Base-by-base conservation (phyloP, 2,329 filamentous ascomycete genomes). In the Penicillium sp. region DNA sequence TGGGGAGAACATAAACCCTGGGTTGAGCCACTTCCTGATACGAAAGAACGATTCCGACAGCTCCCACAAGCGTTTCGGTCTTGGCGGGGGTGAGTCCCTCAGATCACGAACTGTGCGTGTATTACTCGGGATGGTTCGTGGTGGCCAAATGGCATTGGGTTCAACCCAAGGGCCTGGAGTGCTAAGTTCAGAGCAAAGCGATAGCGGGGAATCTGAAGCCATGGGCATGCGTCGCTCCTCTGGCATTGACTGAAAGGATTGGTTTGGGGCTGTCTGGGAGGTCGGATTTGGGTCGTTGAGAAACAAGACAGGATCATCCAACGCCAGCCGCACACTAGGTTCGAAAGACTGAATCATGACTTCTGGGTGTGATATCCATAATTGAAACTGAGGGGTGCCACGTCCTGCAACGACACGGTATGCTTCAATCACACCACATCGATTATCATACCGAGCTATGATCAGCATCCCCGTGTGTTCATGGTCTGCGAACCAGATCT, bases 401-500 rank as follows among this genome's bases (percentile, higher is more conserved):
- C 85, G 81, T 50, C 86, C 82, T 2, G 89, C 90, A 4, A 92
- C 77, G 16, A 97, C 76, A 16, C 87, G 83, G 69, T 92, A 91
- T 3, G 85, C 91, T 74, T 94, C 89, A 54, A 97, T 96, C 64
- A 86, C 87, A 16, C 87, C 89, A 42, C 84, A 80, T 4, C 83
- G 76, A 44, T 85, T 82, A 69, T 96, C 86, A 67, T 92, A 97
- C 13, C 89, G 85, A n/a, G 83, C 81, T 38, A 96, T 68, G 26
- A 96, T 81, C 40, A 96, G 73, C 69, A 88, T 89, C 0, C 92
- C 92, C 2, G 83, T 87, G 46, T 90, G 81, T 31, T 86, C 82
- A 2, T 79, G 81, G 72, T 96, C 90, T 57, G 85, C 84, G 68
- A 96, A 93, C 92, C 92, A 97, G 61, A 97, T 79, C 72, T 89